These are phyloP conservation scores for Xylaria sp. DNA, from an alignment of 2,329 filamentous ascomycete genomes.

Conservation along the genomic window DNA sequence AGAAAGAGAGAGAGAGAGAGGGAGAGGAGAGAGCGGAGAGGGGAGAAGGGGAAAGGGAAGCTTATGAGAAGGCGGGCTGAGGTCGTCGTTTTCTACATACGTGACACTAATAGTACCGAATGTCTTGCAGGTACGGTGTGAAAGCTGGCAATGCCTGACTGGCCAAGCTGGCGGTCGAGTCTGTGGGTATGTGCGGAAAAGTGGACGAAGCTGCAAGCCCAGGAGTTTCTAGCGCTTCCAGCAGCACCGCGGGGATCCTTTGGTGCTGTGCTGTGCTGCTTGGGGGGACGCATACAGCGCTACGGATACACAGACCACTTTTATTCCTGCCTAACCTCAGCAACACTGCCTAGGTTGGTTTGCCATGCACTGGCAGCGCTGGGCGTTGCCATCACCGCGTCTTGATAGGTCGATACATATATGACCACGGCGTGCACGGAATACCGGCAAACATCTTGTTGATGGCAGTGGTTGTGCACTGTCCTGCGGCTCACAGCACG, in stretches of 20 bases:
- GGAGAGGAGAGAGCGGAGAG: background rate
- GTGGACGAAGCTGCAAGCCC: conserved; percentile 12
- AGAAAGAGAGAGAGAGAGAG: conserved; percentile 6
- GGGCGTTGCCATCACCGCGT: too few relatives aligned
- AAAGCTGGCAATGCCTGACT: conserved; percentile 28
- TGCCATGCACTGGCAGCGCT: too few relatives aligned
- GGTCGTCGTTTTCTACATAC: conserved; percentile 6
- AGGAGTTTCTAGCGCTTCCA: background rate
- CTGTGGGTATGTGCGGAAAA: conserved; percentile 18
- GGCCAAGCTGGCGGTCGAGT: conserved; percentile 25
- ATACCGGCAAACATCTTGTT: background rate
- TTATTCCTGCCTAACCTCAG: too few relatives aligned
- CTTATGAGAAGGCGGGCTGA: conserved; percentile 5
- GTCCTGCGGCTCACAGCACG: background rate
- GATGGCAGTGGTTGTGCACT: background rate
- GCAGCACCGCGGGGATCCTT: too few relatives aligned
- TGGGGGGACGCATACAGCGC: too few relatives aligned
- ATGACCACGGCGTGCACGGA: background rate
- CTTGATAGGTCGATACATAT: background rate
- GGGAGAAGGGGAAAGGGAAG: conserved; percentile 3
- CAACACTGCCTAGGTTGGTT: too few relatives aligned
- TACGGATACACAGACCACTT: too few relatives aligned
- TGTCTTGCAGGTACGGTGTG: conserved; percentile 23
- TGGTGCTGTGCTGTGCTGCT: too few relatives aligned
- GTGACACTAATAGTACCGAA: background rate